A percentile compares a stretch with the other conserved stretches of the same genome.
These are phyloP conservation scores for Rhodocollybia butyracea DNA, from an alignment of 768 basidiomycete genomes.

Conservation along the genomic window DNA sequence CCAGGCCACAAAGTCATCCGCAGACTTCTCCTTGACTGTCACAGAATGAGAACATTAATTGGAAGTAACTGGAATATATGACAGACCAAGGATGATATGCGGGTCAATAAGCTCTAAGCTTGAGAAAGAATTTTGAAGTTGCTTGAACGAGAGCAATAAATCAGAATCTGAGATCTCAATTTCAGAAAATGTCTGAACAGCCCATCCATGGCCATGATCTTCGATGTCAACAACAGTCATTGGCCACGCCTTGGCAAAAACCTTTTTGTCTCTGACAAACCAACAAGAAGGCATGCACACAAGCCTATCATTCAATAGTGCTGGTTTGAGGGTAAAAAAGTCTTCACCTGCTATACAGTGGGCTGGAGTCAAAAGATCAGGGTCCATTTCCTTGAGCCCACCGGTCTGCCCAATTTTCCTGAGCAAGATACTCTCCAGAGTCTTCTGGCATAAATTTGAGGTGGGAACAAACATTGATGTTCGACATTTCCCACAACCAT, in stretches of 20 bases:
- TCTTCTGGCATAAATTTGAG: slow-evolving; percentile 33
- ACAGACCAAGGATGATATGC: background rate
- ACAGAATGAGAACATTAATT: too few relatives aligned
- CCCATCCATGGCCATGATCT: slow-evolving; percentile 12
- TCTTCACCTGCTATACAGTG: slow-evolving; percentile 18
- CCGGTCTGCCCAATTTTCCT: slow-evolving; percentile 20
- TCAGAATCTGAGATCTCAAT: slow-evolving; percentile 4
- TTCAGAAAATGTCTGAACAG: slow-evolving; percentile 11
- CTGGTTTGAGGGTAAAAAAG: slow-evolving; percentile 27
- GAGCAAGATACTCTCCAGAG: slow-evolving; percentile 13
- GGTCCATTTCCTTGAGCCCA: slow-evolving; percentile 27
- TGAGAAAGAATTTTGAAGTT: background rate
- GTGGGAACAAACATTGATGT: slow-evolving; percentile 28
- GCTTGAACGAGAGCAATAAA: slow-evolving; percentile 7
- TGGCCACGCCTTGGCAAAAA: slow-evolving; percentile 20
- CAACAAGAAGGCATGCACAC: slow-evolving; percentile 22
- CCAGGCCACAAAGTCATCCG: slow-evolving; percentile 1
- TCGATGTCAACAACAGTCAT: background rate
- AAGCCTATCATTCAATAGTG: slow-evolving; percentile 12
- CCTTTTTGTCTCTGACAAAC: slow-evolving; percentile 13
- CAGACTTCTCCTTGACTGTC: background rate
- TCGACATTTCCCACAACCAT: slow-evolving; percentile 39
- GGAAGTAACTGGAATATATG: background rate
- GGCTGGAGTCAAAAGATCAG: slow-evolving; percentile 23
- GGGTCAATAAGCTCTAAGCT: background rate